Evolutionary conservation across 371 early-diverging fungal genomes (phyloP).

Genomic region (Mucor lusitanicus): DNA sequence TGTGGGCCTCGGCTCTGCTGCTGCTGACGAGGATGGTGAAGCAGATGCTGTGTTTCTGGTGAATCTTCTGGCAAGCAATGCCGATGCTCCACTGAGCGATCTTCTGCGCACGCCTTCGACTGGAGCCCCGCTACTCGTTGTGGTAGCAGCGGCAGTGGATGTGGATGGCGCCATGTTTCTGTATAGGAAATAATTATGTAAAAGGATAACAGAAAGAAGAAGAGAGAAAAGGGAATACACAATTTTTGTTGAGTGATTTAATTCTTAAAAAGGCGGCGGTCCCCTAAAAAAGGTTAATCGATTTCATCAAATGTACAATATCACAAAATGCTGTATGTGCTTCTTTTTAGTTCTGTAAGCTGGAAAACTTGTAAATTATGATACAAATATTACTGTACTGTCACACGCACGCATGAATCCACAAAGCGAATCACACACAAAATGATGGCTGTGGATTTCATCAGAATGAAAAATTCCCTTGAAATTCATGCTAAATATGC

Average conservation of each 20-base stretch:
- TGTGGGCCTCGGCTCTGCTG: neutral
- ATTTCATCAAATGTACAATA: neutral
- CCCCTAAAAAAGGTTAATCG: neutral
- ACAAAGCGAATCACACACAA: neutral
- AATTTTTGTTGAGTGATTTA: neutral
- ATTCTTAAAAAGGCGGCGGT: neutral
- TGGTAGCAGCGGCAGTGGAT: slow-evolving; percentile 23
- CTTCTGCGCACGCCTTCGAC: slow-evolving; percentile 12
- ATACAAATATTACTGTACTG: neutral
- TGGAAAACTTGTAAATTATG: neutral
- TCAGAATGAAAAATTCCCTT: neutral
- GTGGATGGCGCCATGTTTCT: slow-evolving; percentile 27
- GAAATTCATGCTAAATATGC: neutral
- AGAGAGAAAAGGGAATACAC: neutral
- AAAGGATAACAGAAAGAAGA: neutral
- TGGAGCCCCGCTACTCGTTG: slow-evolving; percentile 4
- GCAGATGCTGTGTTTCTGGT: slow-evolving; percentile 1
- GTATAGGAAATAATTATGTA: neutral
- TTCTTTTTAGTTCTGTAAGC: neutral
- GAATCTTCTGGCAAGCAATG: slow-evolving; percentile 19
- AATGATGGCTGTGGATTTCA: neutral
- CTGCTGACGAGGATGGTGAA: neutral
- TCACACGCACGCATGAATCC: neutral
- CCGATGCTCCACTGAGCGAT: slow-evolving; percentile 8
- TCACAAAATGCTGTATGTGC: neutral